Base-by-base conservation (phyloP, 2,329 filamentous ascomycete genomes). In the Fusarium dimerum region DNA sequence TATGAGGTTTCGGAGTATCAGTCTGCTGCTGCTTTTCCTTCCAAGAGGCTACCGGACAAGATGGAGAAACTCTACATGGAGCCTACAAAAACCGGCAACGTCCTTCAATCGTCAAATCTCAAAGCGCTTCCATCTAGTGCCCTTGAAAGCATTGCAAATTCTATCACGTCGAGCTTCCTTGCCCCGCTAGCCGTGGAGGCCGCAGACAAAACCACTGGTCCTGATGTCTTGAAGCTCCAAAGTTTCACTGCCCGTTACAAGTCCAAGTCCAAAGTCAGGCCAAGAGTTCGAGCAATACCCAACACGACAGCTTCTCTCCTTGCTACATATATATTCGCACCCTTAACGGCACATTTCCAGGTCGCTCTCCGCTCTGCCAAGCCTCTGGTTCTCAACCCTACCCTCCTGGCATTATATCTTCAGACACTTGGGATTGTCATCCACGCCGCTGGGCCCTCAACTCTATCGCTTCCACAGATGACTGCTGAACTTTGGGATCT, bases 391-490 rank as follows among this genome's bases (percentile, higher is more conserved):
- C 83, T 90, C 46, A 84, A 91, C 40, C 86, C 91, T 0, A 83
- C 89, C 53, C 79, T 97, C 6, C 81, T 97, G 0, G 80, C 86
- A 0, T 81, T 92, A 9, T 94, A 91, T 69, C 76, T 97, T 34
- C 92, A 95, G 70, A 99, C 94, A 0, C 78, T 97, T 0, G 88
- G 88, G 1, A 77, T 99, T 8, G 76, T 96, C 34, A 75, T 97
- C 43, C 88, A 96, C 61, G 89, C 93, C 0, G 84, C 89, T 0
- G 94, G 94, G 0, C 89, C 92, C 0, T 85, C 87, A 48, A 92
- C 89, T 0, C 77, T 92, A 0, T 79, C 84, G 2, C 80, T 97
- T 1, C 85, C 88, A 2, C 84, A 90, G 50, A 86, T 97, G 78
- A 97, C 92, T 2, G 78, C 84, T 10, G 91, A 97, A 71, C 82